Conservation (phyloP, 2,329 filamentous ascomycete species). For the Colletotrichum viniferum region DNA sequence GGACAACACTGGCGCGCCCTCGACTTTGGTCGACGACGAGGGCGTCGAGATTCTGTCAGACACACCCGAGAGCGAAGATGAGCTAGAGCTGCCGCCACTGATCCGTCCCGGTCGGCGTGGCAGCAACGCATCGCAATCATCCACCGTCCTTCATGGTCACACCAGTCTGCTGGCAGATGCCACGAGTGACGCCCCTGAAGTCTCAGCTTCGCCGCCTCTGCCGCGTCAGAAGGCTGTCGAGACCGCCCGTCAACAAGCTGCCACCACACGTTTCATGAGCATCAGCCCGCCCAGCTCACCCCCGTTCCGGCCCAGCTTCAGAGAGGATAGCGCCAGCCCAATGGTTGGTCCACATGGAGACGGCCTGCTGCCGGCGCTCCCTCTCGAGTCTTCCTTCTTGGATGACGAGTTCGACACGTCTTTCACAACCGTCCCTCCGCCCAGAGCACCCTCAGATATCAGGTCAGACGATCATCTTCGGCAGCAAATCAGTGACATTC, state of each 20-base stretch:
- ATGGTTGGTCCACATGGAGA: conserved; percentile 16
- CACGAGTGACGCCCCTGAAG: conserved; percentile 47
- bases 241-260: background rate
- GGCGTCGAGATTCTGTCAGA: background rate
- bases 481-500: conserved; percentile 79
- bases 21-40: background rate
- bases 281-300: conserved; percentile 56
- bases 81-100: conserved; percentile 40
- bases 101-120: conserved; percentile 31
- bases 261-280: conserved; percentile 33
- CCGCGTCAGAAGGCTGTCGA: conserved; percentile 30
- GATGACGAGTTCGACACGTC: conserved; percentile 55
- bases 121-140: conserved; percentile 40
- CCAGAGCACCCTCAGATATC: conserved; percentile 38
- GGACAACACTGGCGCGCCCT: background rate
- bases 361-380: conserved; percentile 38
- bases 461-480: conserved; percentile 72
- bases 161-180: conserved; percentile 42
- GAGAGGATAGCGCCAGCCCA: conserved; percentile 12
- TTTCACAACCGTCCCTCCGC: conserved; percentile 35
- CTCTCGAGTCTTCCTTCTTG: conserved; percentile 46
- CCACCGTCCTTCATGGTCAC: conserved; percentile 40
- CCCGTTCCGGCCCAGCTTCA: conserved; percentile 28
- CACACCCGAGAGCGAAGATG: conserved; percentile 24
- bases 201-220: conserved; percentile 48